Percentiles rank a stretch among this genome's conserved stretches.
Conservation (phyloP, 345 rosid species). For the Turritis glabra region DNA sequence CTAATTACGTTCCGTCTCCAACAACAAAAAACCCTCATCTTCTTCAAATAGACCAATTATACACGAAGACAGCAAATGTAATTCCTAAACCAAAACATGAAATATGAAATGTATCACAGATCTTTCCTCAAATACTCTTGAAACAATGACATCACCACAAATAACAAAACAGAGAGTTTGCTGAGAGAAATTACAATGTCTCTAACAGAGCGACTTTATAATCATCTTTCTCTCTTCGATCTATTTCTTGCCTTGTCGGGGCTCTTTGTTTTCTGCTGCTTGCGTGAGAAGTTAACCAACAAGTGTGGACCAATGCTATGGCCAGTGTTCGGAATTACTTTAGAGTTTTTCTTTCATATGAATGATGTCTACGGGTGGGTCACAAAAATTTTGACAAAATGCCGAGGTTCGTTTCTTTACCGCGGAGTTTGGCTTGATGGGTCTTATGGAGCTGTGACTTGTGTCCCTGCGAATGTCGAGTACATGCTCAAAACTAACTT, state of each 20-base stretch:
- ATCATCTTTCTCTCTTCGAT: constrained; percentile 45
- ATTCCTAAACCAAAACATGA: constrained; percentile 6
- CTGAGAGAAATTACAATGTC: constrained; percentile 20
- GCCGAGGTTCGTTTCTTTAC: constrained; percentile 53
- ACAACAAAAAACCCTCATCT: constrained; percentile 8
- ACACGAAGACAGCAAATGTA: constrained; percentile 14
- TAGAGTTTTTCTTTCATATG: constrained; percentile 36
- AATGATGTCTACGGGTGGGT: constrained; percentile 46
- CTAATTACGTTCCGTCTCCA: constrained; percentile 10
- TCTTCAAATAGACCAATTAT: constrained; percentile 9
- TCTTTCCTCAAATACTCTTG: constrained; percentile 18
- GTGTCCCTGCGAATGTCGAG: constrained; percentile 59
- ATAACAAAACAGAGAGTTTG: neutral
- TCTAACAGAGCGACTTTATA: constrained; percentile 31
- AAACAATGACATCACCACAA: constrained; percentile 2
- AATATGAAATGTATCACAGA: neutral
- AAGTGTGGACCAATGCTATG: constrained; percentile 57
- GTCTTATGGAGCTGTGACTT: constrained; percentile 52
- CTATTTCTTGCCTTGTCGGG: constrained; percentile 45
- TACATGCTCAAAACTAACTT: constrained; percentile 65
- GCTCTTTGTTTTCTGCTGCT: constrained; percentile 54
- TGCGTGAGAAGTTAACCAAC: constrained; percentile 48
- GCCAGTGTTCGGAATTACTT: constrained; percentile 67
- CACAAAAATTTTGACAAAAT: constrained; percentile 44
- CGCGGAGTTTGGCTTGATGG: constrained; percentile 64